Evolutionary conservation across 495 filamentous ascomycete genomes (phyloP), one percentile per base, ranked within the genome.

Genomic region (Talaromyces stipitatus): DNA sequence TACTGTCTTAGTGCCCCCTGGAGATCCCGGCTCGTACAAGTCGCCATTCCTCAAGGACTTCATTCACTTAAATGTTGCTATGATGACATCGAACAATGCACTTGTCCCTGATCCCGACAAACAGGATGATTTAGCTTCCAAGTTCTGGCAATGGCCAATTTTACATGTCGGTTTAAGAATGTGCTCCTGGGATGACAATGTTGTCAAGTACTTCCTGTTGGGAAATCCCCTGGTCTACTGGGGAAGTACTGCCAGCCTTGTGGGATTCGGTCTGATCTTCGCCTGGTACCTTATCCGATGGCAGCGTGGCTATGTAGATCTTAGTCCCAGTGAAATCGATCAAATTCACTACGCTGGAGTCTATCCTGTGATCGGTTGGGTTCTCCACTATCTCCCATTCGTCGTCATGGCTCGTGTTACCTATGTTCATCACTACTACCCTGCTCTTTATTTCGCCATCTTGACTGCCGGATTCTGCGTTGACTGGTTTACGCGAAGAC

Each of bases 21-120:
- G 89, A 64, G 88, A 97, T 68, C 89, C 94, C 54, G 90, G 88
- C 60, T 87, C 90, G 45, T 98, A 96, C 77, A 95, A 89, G 74
- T 97, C 92, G 0, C 92, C 95, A 1, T 98, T 98, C 78, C 71
- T 95, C 57, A 90, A 90, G 65, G 95, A 97, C 72, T 98, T 98
- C 70, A 83, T 98, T 63, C 94, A 98, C 68, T 69, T 98, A 48
- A 98, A 98, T 71, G 94, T 98, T 57, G 94, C 95, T 54, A 98
- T 98, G 94, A 97, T 97, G 95, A 98, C 94, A 16, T 97, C 95
- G 12, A 98, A 98, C 77, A 98, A 98, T 68, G 94, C 94, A 36
- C 82, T 98, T 20, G 92, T 98, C 43, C 94, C 94, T 10, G 95
- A 98, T 65, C 95, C 94, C 3, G 94, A 98, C 71, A 98, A 98